Percentiles rank a stretch among this genome's conserved stretches.
phyloP scores from a whole-genome alignment of 2,329 filamentous ascomycete species.

The Clonostachys sp. region DNA sequence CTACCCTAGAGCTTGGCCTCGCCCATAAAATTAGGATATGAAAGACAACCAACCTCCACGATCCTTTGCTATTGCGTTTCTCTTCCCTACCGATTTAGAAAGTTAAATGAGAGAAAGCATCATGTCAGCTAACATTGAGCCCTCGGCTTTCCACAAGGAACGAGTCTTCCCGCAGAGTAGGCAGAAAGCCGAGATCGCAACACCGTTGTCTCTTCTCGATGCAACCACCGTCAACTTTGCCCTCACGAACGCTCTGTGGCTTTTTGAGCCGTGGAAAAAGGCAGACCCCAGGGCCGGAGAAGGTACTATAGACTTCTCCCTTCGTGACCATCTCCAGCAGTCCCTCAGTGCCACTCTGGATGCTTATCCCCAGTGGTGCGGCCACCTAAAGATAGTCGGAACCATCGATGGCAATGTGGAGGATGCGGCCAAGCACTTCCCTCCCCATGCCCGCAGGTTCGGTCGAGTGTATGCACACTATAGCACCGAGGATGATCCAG shows the following conservation, averaged over 20 bases:
- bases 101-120: no score
- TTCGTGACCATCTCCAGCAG: conserved; percentile 4
- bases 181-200: neutral
- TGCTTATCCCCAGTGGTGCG: conserved; percentile 11
- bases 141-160: no score
- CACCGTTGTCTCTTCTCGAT: conserved; percentile 11
- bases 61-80: no score
- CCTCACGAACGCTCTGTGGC: conserved; percentile 11
- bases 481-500: conserved; percentile 8
- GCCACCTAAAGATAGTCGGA: conserved; percentile 8
- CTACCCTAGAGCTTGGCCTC: no score
- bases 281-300: neutral
- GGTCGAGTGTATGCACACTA: conserved; percentile 12
- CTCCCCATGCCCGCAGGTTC: conserved; percentile 10
- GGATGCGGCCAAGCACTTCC: conserved; percentile 5
- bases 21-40: no score
- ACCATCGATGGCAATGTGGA: conserved; percentile 4
- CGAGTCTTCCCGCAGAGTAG: no score
- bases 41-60: no score
- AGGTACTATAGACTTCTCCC: neutral
- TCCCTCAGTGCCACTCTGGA: conserved; percentile 5
- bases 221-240: conserved; percentile 13
- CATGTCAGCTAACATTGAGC: no score
- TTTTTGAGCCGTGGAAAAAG: conserved; percentile 5
- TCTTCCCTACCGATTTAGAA: no score